phyloP scores from a whole-genome alignment of 176 grass and related monocot species.

The Oryza nivara region DNA sequence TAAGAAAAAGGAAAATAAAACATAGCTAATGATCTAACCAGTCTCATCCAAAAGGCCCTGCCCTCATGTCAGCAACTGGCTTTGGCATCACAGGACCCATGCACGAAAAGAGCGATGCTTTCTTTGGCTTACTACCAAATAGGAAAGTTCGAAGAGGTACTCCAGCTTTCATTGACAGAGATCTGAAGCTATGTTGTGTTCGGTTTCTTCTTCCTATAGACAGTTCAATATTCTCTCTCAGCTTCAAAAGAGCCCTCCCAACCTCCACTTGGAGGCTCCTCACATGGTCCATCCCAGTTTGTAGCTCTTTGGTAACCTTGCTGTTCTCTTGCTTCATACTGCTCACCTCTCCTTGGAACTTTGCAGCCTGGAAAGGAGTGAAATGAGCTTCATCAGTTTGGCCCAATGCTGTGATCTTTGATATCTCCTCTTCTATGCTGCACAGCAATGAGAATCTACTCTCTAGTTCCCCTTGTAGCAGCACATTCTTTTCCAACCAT shows the following conservation, averaged over 20 bases:
- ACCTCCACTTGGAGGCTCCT: slow-evolving; percentile 67
- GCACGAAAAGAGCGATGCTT: slow-evolving; percentile 65
- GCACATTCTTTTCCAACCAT: slow-evolving; percentile 75
- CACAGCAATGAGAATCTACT: slow-evolving; percentile 63
- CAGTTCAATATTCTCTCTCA: slow-evolving; percentile 56
- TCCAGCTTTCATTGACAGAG: slow-evolving; percentile 53
- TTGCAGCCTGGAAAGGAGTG: slow-evolving; percentile 55
- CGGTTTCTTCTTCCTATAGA: slow-evolving; percentile 51
- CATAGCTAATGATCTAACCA: slow-evolving; percentile 36
- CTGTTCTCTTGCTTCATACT: slow-evolving; percentile 77
- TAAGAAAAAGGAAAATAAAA: slow-evolving; percentile 18
- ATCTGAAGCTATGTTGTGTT: slow-evolving; percentile 58
- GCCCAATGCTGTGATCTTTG: slow-evolving; percentile 39
- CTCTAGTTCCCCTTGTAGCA: slow-evolving; percentile 64
- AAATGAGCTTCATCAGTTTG: slow-evolving; percentile 49
- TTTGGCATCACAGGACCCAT: slow-evolving; percentile 64
- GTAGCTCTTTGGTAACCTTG: slow-evolving; percentile 68
- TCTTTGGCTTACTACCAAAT: slow-evolving; percentile 68
- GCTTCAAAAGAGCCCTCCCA: slow-evolving; percentile 56
- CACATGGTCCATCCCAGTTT: slow-evolving; percentile 69
- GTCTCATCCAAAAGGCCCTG: slow-evolving; percentile 50
- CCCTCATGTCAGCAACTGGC: slow-evolving; percentile 56
- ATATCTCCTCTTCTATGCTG: slow-evolving; percentile 70
- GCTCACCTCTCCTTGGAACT: slow-evolving; percentile 73
- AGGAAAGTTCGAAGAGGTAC: slow-evolving; percentile 70